Conservation (phyloP, 768 basidiomycete genomes). For the Zangia roseola region DNA sequence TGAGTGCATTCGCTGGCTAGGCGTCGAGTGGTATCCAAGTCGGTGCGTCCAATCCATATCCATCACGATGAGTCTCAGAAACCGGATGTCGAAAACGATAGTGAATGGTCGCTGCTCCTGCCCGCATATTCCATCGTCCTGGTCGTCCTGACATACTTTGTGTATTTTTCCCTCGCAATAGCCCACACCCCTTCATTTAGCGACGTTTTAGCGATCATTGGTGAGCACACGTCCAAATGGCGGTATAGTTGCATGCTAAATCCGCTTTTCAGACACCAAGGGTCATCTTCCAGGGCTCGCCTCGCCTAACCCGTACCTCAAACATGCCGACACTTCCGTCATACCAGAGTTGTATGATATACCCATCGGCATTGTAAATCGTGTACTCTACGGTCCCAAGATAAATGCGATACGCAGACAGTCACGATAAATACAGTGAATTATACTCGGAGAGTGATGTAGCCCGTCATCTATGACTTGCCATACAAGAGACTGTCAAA, state of each 20-base stretch:
- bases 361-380: conserved; percentile 78
- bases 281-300: conserved; percentile 46
- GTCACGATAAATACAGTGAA: conserved; percentile 19
- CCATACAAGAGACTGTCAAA: conserved; percentile 1
- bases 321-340: conserved; percentile 43
- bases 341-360: conserved; percentile 77
- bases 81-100: too few species aligned
- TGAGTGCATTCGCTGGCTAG: conserved; percentile 58
- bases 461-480: conserved; percentile 4
- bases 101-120: conserved; percentile 83
- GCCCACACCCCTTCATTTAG: conserved; percentile 67
- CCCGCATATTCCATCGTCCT: conserved; percentile 75
- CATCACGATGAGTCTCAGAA: too few species aligned
- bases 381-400: conserved; percentile 54
- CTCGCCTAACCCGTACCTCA: conserved; percentile 45
- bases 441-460: conserved; percentile 4
- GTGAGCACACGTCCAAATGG: conserved; percentile 37
- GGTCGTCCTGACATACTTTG: conserved; percentile 71
- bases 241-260: conserved; percentile 9
- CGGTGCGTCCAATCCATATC: conserved; percentile 47
- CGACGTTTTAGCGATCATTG: conserved; percentile 65
- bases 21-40: conserved; percentile 86
- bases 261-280: conserved; percentile 48
- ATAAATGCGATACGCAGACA: conserved; percentile 14
- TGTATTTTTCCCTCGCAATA: conserved; percentile 75